These are phyloP conservation scores for Modicella reniformis DNA, from an alignment of 371 early-diverging fungal genomes.

Conservation along the genomic window DNA sequence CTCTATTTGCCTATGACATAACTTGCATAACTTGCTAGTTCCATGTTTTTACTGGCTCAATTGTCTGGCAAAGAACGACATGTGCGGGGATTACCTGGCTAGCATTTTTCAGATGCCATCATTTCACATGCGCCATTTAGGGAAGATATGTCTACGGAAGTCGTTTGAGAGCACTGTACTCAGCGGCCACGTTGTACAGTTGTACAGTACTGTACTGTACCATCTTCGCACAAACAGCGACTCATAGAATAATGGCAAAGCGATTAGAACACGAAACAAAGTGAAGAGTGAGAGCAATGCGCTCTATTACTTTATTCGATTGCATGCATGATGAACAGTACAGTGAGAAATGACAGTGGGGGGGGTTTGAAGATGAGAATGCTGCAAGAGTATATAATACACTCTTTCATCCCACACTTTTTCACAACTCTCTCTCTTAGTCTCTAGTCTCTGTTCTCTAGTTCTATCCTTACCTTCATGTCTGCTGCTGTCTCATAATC, in stretches of 20 bases:
- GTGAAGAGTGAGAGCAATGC: background rate
- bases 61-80: background rate
- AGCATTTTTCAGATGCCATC: slow-evolving; percentile 3
- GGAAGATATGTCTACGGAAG: background rate
- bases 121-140: slow-evolving; percentile 14
- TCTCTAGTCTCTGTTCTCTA: background rate
- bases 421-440: background rate
- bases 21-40: background rate
- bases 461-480: slow-evolving; percentile 1
- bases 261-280: background rate
- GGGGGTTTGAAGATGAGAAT: too few species aligned
- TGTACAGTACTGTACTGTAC: background rate
- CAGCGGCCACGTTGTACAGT: slow-evolving; percentile 19
- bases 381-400: too few species aligned
- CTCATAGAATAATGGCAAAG: background rate
- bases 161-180: slow-evolving; percentile 11
- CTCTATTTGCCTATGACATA: background rate
- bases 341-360: too few species aligned
- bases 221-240: background rate
- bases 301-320: background rate
- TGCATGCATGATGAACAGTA: background rate
- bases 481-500: background rate
- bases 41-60: too few species aligned
- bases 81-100: slow-evolving; percentile 10
- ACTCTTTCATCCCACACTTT: background rate